Evolutionary conservation across 768 basidiomycete genomes (phyloP).

Genomic region (Podaxis sp.): DNA sequence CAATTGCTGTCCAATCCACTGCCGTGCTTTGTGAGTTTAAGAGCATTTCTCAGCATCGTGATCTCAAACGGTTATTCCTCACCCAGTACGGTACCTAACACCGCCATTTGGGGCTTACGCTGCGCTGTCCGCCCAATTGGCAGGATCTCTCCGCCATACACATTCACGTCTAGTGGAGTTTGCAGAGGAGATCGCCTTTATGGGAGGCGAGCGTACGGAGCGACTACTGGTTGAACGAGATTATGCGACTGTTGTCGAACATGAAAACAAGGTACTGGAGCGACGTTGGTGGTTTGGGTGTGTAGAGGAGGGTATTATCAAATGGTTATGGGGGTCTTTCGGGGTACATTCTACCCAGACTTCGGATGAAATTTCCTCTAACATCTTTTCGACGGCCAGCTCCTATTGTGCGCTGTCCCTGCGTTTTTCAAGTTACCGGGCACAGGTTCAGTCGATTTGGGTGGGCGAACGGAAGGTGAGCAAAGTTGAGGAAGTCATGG

Average conservation of each 20-base stretch:
- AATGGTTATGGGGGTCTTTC: slow-evolving; percentile 95
- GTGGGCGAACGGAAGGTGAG: slow-evolving; percentile 83
- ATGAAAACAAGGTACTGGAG: slow-evolving; percentile 75
- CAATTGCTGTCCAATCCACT: slow-evolving; percentile 78
- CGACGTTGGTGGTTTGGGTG: slow-evolving; percentile 89
- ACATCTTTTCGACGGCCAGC: slow-evolving; percentile 30
- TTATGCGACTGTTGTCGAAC: slow-evolving; percentile 79
- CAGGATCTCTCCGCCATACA: slow-evolving; percentile 85
- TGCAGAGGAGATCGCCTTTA: slow-evolving; percentile 84
- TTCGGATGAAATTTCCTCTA: not conserved
- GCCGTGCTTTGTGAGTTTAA: slow-evolving; percentile 68
- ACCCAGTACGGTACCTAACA: slow-evolving; percentile 79
- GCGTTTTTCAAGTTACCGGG: slow-evolving; percentile 89
- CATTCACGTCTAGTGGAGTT: slow-evolving; percentile 91
- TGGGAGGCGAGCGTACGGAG: slow-evolving; percentile 85
- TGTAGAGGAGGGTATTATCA: slow-evolving; percentile 92
- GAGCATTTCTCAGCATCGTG: not conserved
- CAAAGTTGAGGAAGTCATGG: not conserved
- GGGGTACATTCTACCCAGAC: slow-evolving; percentile 50
- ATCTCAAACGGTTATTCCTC: not conserved
- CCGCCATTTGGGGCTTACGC: slow-evolving; percentile 92
- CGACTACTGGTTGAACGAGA: slow-evolving; percentile 88
- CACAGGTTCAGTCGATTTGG: slow-evolving; percentile 61
- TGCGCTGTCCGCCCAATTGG: slow-evolving; percentile 80
- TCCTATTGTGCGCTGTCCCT: slow-evolving; percentile 88